A percentile compares a stretch with the other conserved stretches of the same genome.
Conservation (phyloP, 208 protist genomes). For the Eutreptiella sp. region DNA sequence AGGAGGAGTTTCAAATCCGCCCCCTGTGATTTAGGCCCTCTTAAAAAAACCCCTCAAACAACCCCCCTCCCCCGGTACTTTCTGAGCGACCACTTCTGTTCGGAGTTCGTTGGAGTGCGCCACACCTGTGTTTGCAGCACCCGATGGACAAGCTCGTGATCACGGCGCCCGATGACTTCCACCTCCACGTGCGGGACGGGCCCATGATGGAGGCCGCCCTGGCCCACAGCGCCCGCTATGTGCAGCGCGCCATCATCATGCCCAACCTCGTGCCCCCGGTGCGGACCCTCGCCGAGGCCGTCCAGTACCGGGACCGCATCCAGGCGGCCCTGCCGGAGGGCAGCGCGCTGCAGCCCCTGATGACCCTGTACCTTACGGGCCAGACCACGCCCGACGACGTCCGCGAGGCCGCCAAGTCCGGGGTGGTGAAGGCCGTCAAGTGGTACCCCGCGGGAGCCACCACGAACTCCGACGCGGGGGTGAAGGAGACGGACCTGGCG, state of each 20-base stretch:
- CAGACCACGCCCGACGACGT: conserved; percentile 31
- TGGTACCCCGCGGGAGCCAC: conserved; percentile 39
- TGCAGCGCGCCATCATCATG: conserved; percentile 35
- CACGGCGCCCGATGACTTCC: conserved; percentile 32
- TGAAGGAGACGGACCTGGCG: conserved; percentile 27
- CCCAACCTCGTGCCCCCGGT: conserved; percentile 39
- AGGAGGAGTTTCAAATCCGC: too few relatives aligned
- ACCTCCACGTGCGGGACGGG: conserved; percentile 38
- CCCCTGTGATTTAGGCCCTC: too few relatives aligned
- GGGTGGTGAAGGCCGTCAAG: conserved; percentile 29
- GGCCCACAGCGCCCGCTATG: conserved; percentile 9
- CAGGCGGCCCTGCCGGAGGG: not conserved
- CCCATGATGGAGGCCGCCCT: conserved; percentile 20
- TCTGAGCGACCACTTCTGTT: too few relatives aligned
- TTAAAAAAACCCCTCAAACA: too few relatives aligned
- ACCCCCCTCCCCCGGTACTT: too few relatives aligned
- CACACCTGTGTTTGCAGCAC: too few relatives aligned
- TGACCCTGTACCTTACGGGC: conserved; percentile 43
- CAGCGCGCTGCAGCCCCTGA: conserved; percentile 21
- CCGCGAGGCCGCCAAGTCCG: not conserved
- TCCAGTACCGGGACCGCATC: conserved; percentile 23
- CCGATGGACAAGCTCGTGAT: conserved; percentile 11
- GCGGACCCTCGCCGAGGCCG: conserved; percentile 13
- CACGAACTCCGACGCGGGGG: conserved; percentile 33
- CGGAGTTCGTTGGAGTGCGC: too few relatives aligned